phyloP scores from a whole-genome alignment of 2,329 filamentous ascomycete species.

The Podosphaera xanthii region DNA sequence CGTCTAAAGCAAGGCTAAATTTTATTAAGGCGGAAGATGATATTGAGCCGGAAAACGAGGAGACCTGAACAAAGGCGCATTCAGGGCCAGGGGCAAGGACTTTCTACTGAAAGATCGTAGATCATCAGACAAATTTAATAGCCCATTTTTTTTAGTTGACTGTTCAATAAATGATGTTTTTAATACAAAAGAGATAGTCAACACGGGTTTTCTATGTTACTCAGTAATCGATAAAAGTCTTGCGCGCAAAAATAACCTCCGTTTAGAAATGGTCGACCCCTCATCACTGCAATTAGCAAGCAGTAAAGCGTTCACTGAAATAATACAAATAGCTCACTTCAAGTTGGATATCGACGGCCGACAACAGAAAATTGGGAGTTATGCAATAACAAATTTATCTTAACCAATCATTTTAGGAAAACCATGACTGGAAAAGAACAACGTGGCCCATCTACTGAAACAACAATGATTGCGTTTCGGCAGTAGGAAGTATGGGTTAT shows the following conservation, averaged over 20 bases:
- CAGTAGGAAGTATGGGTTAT: background rate
- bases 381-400: background rate
- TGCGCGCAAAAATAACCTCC: too few species aligned
- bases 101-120: too few species aligned
- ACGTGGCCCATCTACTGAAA: background rate
- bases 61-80: background rate
- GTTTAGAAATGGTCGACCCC: background rate
- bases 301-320: background rate
- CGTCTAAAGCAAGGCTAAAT: background rate
- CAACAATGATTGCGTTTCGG: background rate
- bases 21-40: background rate
- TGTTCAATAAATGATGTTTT: too few species aligned
- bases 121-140: too few species aligned
- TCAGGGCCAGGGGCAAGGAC: background rate
- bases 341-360: background rate
- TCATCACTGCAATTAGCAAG: background rate
- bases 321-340: background rate
- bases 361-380: background rate
- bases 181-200: too few species aligned
- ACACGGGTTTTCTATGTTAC: too few species aligned
- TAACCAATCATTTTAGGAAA: background rate
- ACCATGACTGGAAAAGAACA: background rate
- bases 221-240: too few species aligned
- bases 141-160: too few species aligned
- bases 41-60: background rate